These are phyloP conservation scores for Grosmannia huntii DNA, from an alignment of 2,329 filamentous ascomycete species.

Conservation along the genomic window DNA sequence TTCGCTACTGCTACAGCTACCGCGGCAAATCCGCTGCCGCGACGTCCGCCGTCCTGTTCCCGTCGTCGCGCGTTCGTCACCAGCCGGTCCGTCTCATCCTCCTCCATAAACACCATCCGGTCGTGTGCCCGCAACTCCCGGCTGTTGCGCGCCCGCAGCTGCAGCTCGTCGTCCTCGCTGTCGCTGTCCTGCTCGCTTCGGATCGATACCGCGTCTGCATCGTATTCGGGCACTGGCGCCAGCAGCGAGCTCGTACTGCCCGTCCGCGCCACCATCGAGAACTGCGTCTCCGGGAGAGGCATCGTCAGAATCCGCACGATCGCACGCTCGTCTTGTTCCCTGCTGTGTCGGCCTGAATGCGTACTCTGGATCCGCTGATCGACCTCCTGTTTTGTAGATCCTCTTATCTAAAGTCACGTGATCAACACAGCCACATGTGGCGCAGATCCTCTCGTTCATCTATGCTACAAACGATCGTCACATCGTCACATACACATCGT, in stretches of 20 bases:
- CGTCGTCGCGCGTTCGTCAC: conserved; percentile 37
- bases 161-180: conserved; percentile 60
- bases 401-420: too few relatives aligned
- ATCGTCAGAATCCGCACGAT: neutral
- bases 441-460: too few relatives aligned
- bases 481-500: too few relatives aligned
- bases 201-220: conserved; percentile 56
- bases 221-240: conserved; percentile 46
- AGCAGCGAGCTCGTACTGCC: conserved; percentile 28
- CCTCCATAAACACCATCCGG: conserved; percentile 57
- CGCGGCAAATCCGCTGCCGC: conserved; percentile 31
- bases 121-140: conserved; percentile 59
- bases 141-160: conserved; percentile 53
- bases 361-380: too few relatives aligned
- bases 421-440: too few relatives aligned
- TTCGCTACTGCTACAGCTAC: conserved; percentile 33
- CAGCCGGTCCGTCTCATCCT: conserved; percentile 56
- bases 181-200: conserved; percentile 63
- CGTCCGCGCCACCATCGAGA: neutral
- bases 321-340: neutral
- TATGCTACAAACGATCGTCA: too few relatives aligned
- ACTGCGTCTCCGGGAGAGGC: neutral
- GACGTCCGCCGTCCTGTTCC: conserved; percentile 36
- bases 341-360: neutral
- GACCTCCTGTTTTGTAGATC: too few relatives aligned